phyloP scores from a whole-genome alignment of 2,329 filamentous ascomycete genomes.

The Trichoderma sp. region DNA sequence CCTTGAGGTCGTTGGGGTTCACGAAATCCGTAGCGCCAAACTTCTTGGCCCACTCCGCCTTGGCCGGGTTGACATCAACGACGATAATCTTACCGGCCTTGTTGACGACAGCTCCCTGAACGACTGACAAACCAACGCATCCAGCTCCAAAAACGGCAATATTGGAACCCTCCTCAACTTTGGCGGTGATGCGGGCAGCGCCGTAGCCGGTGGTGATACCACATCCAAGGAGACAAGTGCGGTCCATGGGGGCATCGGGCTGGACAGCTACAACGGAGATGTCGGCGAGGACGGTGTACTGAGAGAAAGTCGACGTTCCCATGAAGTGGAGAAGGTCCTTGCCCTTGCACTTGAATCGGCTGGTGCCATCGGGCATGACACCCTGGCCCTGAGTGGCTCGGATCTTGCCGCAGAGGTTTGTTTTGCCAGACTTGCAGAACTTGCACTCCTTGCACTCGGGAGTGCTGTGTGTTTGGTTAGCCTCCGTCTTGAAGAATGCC shows the following conservation, averaged over 20 bases:
- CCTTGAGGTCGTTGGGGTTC: slow-evolving; percentile 78
- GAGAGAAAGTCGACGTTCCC: slow-evolving; percentile 97
- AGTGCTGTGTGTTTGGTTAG: slow-evolving; percentile 58
- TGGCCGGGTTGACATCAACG: slow-evolving; percentile 75
- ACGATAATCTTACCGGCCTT: slow-evolving; percentile 76
- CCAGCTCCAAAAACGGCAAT: slow-evolving; percentile 93
- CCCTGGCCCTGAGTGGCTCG: slow-evolving; percentile 93
- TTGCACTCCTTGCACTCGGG: slow-evolving; percentile 98
- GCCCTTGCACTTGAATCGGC: slow-evolving; percentile 91
- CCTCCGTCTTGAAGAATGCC: background rate
- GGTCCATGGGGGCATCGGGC: slow-evolving; percentile 87
- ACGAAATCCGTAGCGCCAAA: slow-evolving; percentile 97
- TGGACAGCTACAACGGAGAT: slow-evolving; percentile 97
- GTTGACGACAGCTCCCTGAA: slow-evolving; percentile 88
- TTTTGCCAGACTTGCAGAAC: slow-evolving; percentile 99
- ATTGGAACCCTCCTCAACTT: slow-evolving; percentile 84
- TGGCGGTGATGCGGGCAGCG: slow-evolving; percentile 88
- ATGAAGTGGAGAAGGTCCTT: slow-evolving; percentile 98
- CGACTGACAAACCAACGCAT: slow-evolving; percentile 91
- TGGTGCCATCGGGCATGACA: slow-evolving; percentile 95
- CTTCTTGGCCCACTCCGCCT: slow-evolving; percentile 89
- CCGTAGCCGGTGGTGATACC: slow-evolving; percentile 99
- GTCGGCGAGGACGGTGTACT: slow-evolving; percentile 98
- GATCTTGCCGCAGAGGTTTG: slow-evolving; percentile 98
- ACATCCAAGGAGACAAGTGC: slow-evolving; percentile 92